phyloP scores from a whole-genome alignment of 805 yeast species.

The Saturnispora dispora region DNA sequence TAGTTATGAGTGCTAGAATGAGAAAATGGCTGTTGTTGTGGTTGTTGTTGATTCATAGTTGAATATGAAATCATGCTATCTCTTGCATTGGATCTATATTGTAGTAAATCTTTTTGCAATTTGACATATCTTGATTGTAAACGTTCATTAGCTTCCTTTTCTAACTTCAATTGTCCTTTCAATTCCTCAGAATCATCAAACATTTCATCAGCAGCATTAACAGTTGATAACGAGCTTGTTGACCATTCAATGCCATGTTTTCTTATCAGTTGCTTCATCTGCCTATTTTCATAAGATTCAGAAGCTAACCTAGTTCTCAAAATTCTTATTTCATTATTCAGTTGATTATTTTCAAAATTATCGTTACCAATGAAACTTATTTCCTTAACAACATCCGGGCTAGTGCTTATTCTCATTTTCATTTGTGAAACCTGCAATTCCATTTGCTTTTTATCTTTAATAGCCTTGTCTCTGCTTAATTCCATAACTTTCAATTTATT shows the following conservation, averaged over 20 bases:
- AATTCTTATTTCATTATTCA: constrained; percentile 49
- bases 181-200: constrained; percentile 8
- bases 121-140: constrained; percentile 26
- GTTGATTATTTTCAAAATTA: constrained; percentile 13
- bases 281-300: constrained; percentile 52
- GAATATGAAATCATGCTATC: constrained; percentile 31
- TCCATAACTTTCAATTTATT: constrained; percentile 23
- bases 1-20: constrained; percentile 21
- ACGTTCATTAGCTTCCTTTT: constrained; percentile 25
- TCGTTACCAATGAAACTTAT: constrained; percentile 2
- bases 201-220: constrained; percentile 4
- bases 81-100: constrained; percentile 20
- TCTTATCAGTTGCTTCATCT: constrained; percentile 34
- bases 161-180: constrained; percentile 18
- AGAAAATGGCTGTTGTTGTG: constrained; percentile 5
- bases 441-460: constrained; percentile 23
- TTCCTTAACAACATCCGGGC: constrained; percentile 14
- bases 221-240: constrained; percentile 4
- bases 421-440: constrained; percentile 28
- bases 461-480: constrained; percentile 27
- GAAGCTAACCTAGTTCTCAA: constrained; percentile 57
- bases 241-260: constrained; percentile 6
- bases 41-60: constrained; percentile 11
- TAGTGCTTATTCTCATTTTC: constrained; percentile 23
- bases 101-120: constrained; percentile 28